Evolutionary conservation across 352 stramenopile species (phyloP).

Genomic region (Bremia lactucae): DNA sequence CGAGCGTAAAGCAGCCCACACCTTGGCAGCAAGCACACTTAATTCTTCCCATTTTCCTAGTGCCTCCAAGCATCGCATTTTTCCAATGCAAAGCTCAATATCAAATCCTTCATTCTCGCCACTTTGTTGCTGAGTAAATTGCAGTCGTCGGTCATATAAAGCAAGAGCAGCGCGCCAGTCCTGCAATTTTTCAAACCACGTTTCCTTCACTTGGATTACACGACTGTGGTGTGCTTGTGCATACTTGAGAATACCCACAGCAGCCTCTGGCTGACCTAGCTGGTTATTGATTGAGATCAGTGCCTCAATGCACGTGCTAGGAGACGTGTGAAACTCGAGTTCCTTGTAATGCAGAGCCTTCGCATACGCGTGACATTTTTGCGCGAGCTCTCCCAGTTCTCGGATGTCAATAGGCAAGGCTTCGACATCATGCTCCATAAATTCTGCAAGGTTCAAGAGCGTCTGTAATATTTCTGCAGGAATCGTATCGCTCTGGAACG

Average conservation of each 20-base stretch:
- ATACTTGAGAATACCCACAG: constrained; percentile 95
- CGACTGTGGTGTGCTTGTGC: constrained; percentile 67
- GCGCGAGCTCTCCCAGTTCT: constrained; percentile 88
- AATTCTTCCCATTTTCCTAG: constrained; percentile 93
- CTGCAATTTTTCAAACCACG: constrained; percentile 97
- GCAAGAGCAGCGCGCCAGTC: constrained; percentile 92
- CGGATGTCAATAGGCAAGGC: constrained; percentile 94
- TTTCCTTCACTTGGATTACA: constrained; percentile 88
- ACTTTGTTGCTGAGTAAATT: constrained; percentile 14
- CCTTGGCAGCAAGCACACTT: constrained; percentile 76
- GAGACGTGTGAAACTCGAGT: constrained; percentile 90
- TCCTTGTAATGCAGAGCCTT: constrained; percentile 96
- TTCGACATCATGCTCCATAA: constrained; percentile 97
- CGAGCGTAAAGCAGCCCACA: constrained; percentile 31
- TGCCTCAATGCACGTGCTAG: constrained; percentile 92
- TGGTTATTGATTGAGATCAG: constrained; percentile 99
- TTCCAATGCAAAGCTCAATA: constrained; percentile 91
- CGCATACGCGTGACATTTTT: constrained; percentile 96
- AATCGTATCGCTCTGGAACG: constrained; percentile 87
- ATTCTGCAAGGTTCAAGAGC: constrained; percentile 96
- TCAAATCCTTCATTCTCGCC: constrained; percentile 35
- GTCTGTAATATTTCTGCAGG: constrained; percentile 95
- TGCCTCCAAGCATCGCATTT: constrained; percentile 95
- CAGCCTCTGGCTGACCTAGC: constrained; percentile 91
- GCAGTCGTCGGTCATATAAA: constrained; percentile 80